Conservation (phyloP, 108 stramenopile genomes). For the Nitzschia palea region DNA sequence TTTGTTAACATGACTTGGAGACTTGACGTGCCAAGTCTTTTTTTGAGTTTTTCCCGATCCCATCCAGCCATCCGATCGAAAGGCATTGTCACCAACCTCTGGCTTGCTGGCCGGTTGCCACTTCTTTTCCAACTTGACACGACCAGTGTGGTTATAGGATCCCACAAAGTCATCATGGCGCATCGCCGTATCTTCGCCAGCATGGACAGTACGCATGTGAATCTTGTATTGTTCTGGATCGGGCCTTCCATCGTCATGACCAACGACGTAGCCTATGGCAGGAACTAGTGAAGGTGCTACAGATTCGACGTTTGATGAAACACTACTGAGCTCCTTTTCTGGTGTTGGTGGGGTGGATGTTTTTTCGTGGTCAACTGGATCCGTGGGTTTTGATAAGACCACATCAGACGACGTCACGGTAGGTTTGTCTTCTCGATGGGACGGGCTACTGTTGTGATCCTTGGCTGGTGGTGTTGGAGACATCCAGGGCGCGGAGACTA, state of each 20-base stretch:
- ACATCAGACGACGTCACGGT: too few relatives aligned
- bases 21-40: slow-evolving; percentile 9
- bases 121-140: slow-evolving; percentile 1
- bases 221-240: slow-evolving; percentile 13
- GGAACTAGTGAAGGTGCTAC: too few relatives aligned
- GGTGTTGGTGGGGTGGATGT: too few relatives aligned
- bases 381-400: too few relatives aligned
- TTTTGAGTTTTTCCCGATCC: slow-evolving; percentile 7
- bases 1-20: background rate
- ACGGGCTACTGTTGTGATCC: too few relatives aligned
- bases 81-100: slow-evolving; percentile 12
- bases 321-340: too few relatives aligned
- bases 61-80: slow-evolving; percentile 14
- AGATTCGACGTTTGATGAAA: too few relatives aligned
- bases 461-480: too few relatives aligned
- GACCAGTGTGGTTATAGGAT: slow-evolving; percentile 8
- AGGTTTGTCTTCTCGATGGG: too few relatives aligned
- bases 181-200: background rate
- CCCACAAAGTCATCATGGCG: slow-evolving; percentile 15
- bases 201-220: slow-evolving; percentile 13
- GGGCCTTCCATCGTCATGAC: background rate
- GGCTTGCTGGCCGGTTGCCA: background rate
- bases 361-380: too few relatives aligned
- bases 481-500: slow-evolving; percentile 4
- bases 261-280: background rate